Evolutionary conservation across 2,329 filamentous ascomycete genomes (phyloP).

Genomic region (Thelonectria olida): DNA sequence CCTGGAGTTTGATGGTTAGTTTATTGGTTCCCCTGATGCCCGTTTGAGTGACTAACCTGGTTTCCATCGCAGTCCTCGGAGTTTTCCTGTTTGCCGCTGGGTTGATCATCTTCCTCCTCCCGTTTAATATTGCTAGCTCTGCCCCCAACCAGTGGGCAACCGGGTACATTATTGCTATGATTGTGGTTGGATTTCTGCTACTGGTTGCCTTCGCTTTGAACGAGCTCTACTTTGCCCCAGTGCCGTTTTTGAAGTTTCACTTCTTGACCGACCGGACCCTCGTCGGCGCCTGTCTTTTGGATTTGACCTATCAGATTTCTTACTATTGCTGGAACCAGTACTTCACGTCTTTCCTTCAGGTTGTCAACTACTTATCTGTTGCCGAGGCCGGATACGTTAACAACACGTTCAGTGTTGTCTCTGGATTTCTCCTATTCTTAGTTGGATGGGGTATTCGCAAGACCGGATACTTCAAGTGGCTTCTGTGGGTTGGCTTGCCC

Average conservation of each 20-base stretch:
- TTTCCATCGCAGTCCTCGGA: conserved; percentile 49
- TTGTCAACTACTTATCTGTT: conserved; percentile 58
- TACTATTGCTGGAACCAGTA: conserved; percentile 59
- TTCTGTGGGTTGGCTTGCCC: conserved; percentile 59
- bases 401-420: conserved; percentile 59
- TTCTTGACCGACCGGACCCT: conserved; percentile 60
- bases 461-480: conserved; percentile 62
- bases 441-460: conserved; percentile 57
- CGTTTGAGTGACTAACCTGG: not conserved
- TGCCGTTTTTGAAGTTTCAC: conserved; percentile 64
- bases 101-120: conserved; percentile 64
- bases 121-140: conserved; percentile 62
- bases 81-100: conserved; percentile 61
- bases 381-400: conserved; percentile 58
- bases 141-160: conserved; percentile 56
- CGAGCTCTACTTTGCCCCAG: conserved; percentile 63
- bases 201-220: conserved; percentile 61
- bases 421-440: conserved; percentile 55
- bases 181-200: conserved; percentile 63
- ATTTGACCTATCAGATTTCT: conserved; percentile 51
- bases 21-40: conserved; percentile 20
- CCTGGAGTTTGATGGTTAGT: conserved; percentile 35
- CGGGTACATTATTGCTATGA: conserved; percentile 62
- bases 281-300: conserved; percentile 56
- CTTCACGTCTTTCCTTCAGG: conserved; percentile 61